Evolutionary conservation across 257 asterid genomes (phyloP).

Genomic region (Solanum pimpinellifolium): DNA sequence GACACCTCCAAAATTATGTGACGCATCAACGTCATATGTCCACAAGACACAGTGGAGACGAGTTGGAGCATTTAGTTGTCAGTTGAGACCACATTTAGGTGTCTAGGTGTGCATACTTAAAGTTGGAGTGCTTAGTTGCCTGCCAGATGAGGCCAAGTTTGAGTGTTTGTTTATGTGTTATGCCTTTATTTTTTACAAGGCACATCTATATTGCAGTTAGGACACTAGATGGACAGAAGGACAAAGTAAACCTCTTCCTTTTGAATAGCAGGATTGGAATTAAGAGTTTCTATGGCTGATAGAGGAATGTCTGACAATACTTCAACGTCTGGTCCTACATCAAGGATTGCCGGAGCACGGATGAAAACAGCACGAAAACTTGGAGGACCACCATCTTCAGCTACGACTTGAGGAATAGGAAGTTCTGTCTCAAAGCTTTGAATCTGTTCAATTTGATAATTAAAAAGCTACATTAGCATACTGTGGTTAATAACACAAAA

Average conservation of each 20-base stretch:
- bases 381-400: conserved; percentile 89
- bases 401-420: conserved; percentile 63
- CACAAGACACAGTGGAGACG: background rate
- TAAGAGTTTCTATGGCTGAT: conserved; percentile 27
- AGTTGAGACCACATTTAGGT: background rate
- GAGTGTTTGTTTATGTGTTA: background rate
- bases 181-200: background rate
- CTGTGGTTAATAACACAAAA: background rate
- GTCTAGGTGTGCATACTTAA: background rate
- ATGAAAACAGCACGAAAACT: conserved; percentile 75
- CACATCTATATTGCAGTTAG: background rate
- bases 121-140: background rate
- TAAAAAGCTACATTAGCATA: background rate
- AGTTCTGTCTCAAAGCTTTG: conserved; percentile 94
- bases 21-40: background rate
- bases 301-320: conserved; percentile 63
- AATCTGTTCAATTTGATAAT: conserved; percentile 32
- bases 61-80: background rate
- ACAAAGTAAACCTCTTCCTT: conserved; percentile 30
- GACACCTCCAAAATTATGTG: background rate
- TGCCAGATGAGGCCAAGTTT: background rate
- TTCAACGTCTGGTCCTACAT: conserved; percentile 84
- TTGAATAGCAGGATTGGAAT: conserved; percentile 17
- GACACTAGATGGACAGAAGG: background rate
- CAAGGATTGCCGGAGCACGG: conserved; percentile 87